Percentiles rank a stretch among this genome's conserved stretches.
Evolutionary conservation across 768 basidiomycete species (phyloP).

Genomic region (Leucosporidium creatinivorum): DNA sequence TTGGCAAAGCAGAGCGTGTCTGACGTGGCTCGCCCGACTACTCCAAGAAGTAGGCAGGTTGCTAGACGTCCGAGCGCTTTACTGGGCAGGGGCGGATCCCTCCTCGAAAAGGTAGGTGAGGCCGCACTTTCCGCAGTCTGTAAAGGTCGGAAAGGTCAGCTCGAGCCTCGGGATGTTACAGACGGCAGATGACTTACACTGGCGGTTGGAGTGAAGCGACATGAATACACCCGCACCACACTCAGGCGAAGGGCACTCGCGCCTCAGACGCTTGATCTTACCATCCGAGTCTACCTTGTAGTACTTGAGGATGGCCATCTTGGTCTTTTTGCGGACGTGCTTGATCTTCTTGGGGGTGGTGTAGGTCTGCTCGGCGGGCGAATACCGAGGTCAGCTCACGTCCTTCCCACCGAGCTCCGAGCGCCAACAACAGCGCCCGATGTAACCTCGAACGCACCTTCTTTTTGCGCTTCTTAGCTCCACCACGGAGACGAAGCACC

Average conservation of each 20-base stretch:
- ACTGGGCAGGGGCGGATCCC: neutral
- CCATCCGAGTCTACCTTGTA: constrained; percentile 99
- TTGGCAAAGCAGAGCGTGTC: too few relatives aligned
- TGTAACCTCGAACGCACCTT: constrained; percentile 45
- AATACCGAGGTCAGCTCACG: constrained; percentile 68
- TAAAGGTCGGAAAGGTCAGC: constrained; percentile 6
- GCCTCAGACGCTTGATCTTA: constrained; percentile 97
- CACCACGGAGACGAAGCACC: constrained; percentile 95
- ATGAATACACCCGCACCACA: constrained; percentile 58
- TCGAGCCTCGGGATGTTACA: neutral
- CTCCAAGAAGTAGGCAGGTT: too few relatives aligned
- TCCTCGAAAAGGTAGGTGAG: constrained; percentile 30
- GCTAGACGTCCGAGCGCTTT: neutral
- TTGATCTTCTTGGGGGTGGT: constrained; percentile 51
- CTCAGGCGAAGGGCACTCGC: constrained; percentile 68
- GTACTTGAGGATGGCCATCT: constrained; percentile 99
- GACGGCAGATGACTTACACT: constrained; percentile 40
- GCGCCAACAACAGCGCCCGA: neutral
- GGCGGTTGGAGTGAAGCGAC: constrained; percentile 77
- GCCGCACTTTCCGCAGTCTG: constrained; percentile 27
- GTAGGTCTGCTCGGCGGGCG: constrained; percentile 10
- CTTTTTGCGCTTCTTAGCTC: constrained; percentile 99
- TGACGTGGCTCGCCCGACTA: too few relatives aligned
- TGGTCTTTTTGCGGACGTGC: constrained; percentile 89
- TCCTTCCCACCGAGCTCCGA: neutral